Evolutionary conservation across 2,329 filamentous ascomycete genomes (phyloP).

Genomic region (Magnaporthiopsis poae): DNA sequence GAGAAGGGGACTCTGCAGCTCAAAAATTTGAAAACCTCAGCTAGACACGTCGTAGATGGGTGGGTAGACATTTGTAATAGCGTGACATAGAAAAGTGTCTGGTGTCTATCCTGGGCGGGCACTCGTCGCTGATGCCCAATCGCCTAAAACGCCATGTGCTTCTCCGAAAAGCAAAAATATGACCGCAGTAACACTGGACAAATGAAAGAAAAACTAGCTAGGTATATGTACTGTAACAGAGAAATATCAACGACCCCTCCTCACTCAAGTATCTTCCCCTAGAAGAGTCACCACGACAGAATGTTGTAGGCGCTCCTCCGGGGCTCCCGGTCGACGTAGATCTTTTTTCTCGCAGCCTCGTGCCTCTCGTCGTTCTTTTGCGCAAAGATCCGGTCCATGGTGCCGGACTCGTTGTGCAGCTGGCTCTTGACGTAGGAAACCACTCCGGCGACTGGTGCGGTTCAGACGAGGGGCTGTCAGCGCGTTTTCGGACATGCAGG

Average conservation of each 20-base stretch:
- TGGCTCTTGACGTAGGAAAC: slow-evolving; percentile 25
- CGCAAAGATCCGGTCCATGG: slow-evolving; percentile 27
- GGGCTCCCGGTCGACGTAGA: slow-evolving; percentile 5
- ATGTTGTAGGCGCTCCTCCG: slow-evolving; percentile 6
- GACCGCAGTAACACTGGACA: neutral
- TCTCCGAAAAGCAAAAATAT: neutral
- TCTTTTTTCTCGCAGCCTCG: slow-evolving; percentile 6
- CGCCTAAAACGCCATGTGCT: neutral
- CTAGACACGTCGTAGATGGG: too few relatives aligned
- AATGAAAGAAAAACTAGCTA: neutral
- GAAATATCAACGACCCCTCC: neutral
- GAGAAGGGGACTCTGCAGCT: neutral
- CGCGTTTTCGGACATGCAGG: neutral
- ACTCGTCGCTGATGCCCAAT: too few relatives aligned
- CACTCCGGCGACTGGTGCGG: slow-evolving; percentile 16
- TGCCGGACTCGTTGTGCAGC: slow-evolving; percentile 23
- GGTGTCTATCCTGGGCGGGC: too few relatives aligned
- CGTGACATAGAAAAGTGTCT: too few relatives aligned
- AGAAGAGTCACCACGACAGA: slow-evolving; percentile 4
- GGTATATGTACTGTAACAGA: neutral
- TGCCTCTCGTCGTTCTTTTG: slow-evolving; percentile 9
- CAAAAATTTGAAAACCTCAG: neutral
- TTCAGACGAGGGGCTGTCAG: neutral
- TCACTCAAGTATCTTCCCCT: neutral
- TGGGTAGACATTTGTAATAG: too few relatives aligned